Evolutionary conservation across 2,329 filamentous ascomycete species (phyloP).

Genomic region (Paecilomyces dactylethromorphus): DNA sequence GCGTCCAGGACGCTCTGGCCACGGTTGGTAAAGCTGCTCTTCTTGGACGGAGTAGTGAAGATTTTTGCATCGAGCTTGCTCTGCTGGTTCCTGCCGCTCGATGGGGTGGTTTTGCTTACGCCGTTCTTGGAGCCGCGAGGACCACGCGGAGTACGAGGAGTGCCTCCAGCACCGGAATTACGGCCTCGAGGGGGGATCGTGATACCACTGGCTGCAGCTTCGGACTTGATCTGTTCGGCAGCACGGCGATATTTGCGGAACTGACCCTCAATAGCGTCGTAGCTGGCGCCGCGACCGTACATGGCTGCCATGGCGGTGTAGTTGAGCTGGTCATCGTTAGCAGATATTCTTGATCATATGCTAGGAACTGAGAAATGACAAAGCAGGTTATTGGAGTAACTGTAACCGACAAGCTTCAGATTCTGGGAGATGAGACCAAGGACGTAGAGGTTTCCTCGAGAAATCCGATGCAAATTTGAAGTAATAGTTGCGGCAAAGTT

Average conservation of each 20-base stretch:
- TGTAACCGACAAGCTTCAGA: too few relatives aligned
- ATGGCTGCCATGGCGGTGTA: slow-evolving; percentile 36
- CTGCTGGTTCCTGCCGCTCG: not conserved
- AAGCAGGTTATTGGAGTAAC: too few relatives aligned
- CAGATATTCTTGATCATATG: not conserved
- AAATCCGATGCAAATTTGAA: too few relatives aligned
- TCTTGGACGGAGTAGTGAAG: not conserved
- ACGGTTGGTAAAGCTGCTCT: not conserved
- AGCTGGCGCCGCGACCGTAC: slow-evolving; percentile 42
- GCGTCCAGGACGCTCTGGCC: not conserved
- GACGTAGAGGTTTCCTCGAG: too few relatives aligned
- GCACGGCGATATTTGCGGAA: slow-evolving; percentile 40
- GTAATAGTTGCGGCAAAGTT: too few relatives aligned
- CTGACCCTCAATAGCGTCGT: slow-evolving; percentile 42
- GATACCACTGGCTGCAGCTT: slow-evolving; percentile 11
- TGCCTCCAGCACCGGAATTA: not conserved
- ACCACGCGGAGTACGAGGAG: slow-evolving; percentile 11
- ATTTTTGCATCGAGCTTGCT: not conserved
- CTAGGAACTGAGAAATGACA: too few relatives aligned
- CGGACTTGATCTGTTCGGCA: slow-evolving; percentile 28
- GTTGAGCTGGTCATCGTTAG: slow-evolving; percentile 33
- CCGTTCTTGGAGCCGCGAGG: slow-evolving; percentile 9
- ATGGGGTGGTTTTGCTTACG: slow-evolving; percentile 8
- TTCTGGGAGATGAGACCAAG: too few relatives aligned
- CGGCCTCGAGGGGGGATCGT: slow-evolving; percentile 7